These are phyloP conservation scores for Spongiforma sp. DNA, from an alignment of 1,284 basidiomycete species.

Conservation along the genomic window DNA sequence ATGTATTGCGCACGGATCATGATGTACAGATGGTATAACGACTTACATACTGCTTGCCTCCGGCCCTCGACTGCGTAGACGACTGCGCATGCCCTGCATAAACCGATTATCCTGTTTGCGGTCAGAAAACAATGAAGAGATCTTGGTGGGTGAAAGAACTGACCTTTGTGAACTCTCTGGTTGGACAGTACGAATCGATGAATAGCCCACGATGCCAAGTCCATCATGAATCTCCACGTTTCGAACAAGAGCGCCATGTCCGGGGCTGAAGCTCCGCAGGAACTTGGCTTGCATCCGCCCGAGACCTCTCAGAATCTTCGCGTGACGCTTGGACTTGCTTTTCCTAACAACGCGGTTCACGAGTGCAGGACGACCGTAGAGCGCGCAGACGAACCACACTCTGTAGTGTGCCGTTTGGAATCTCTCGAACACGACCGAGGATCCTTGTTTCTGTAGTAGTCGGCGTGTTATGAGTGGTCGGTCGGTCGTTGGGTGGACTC, in stretches of 20 bases:
- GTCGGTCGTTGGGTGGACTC: background rate
- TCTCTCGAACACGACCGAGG: conserved; percentile 36
- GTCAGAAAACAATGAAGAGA: too few species aligned
- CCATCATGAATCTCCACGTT: conserved; percentile 13
- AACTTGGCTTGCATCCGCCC: too few species aligned
- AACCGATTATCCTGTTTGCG: too few species aligned
- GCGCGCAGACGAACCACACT: conserved; percentile 27
- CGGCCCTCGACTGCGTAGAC: too few species aligned
- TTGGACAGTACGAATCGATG: too few species aligned
- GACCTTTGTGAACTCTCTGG: too few species aligned
- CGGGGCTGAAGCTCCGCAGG: conserved; percentile 5
- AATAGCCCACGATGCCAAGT: conserved; percentile 14
- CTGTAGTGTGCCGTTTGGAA: conserved; percentile 42
- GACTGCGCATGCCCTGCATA: too few species aligned
- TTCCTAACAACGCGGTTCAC: conserved; percentile 11
- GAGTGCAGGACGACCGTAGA: conserved; percentile 9
- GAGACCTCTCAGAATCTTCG: conserved; percentile 7
- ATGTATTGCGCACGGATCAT: too few species aligned
- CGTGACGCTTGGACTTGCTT: conserved; percentile 15
- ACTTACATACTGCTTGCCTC: too few species aligned
- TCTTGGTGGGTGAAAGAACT: too few species aligned
- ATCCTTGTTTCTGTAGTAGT: conserved; percentile 39
- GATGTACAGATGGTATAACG: too few species aligned
- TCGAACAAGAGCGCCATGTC: conserved; percentile 10
- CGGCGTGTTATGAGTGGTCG: conserved; percentile 16